phyloP scores from a whole-genome alignment of 1,284 basidiomycete genomes.

The Naganishia sp. region DNA sequence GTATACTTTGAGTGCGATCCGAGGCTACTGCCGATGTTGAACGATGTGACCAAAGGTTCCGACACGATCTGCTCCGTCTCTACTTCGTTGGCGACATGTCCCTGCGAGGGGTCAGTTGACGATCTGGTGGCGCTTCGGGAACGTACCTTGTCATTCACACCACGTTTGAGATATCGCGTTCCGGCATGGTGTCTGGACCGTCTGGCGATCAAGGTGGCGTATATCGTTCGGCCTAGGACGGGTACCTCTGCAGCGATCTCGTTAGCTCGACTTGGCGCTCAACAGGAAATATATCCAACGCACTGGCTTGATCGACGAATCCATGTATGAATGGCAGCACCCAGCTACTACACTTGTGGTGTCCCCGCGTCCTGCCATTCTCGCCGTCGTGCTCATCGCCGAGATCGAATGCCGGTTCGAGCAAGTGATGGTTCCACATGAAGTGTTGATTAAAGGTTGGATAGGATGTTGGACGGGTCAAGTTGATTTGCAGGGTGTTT shows the following conservation, averaged over 20 bases:
- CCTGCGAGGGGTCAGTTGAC: conserved; percentile 58
- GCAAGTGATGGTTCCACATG: conserved; percentile 93
- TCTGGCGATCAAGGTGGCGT: conserved; percentile 90
- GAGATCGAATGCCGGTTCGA: conserved; percentile 63
- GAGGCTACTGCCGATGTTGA: conserved; percentile 62
- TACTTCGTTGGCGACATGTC: conserved; percentile 98
- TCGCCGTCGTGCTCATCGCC: conserved; percentile 30
- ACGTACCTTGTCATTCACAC: conserved; percentile 71
- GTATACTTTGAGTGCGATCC: conserved; percentile 70
- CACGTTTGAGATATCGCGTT: conserved; percentile 90
- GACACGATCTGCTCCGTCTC: conserved; percentile 99
- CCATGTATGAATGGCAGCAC: conserved; percentile 91
- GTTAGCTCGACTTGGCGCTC: not conserved
- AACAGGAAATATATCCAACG: conserved; percentile 47
- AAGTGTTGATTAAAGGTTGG: conserved; percentile 78
- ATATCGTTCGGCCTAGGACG: conserved; percentile 85
- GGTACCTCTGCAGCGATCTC: conserved; percentile 68
- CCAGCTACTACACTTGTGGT: conserved; percentile 68
- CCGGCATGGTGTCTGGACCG: conserved; percentile 95
- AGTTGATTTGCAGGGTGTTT: conserved; percentile 88
- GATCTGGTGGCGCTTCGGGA: not conserved
- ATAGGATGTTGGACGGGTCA: conserved; percentile 61
- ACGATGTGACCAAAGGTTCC: conserved; percentile 87
- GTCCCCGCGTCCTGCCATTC: conserved; percentile 16
- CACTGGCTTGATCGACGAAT: conserved; percentile 92